phyloP scores from a whole-genome alignment of 805 yeast species.

The Pichia heedii region DNA sequence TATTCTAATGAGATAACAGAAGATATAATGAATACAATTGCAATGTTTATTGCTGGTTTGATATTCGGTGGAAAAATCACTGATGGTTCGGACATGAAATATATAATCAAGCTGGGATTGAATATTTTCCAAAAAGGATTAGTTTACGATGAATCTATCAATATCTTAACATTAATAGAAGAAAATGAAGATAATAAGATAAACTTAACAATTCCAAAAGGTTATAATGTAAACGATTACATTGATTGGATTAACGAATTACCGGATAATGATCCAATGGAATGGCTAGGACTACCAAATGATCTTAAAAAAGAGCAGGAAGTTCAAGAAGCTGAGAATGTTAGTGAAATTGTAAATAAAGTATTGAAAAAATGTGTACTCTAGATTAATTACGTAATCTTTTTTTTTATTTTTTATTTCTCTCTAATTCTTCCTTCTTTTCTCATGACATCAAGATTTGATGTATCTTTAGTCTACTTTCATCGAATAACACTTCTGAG shows the following conservation, averaged over 20 bases:
- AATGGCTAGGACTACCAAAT: slow-evolving; percentile 22
- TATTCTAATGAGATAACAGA: neutral
- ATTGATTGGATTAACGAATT: slow-evolving; percentile 43
- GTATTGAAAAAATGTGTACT: too few relatives aligned
- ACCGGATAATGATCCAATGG: slow-evolving; percentile 39
- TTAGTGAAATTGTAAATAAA: neutral
- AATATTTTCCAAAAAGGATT: slow-evolving; percentile 32
- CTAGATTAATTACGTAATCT: too few relatives aligned
- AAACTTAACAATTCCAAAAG: slow-evolving; percentile 39
- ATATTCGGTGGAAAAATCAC: slow-evolving; percentile 63
- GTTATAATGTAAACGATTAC: slow-evolving; percentile 16
- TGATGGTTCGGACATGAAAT: slow-evolving; percentile 30
- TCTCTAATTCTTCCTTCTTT: too few relatives aligned
- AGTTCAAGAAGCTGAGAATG: neutral
- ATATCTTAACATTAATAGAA: slow-evolving; percentile 1
- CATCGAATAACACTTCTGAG: too few relatives aligned
- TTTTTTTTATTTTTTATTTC: too few relatives aligned
- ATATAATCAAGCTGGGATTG: slow-evolving; percentile 28
- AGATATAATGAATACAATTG: slow-evolving; percentile 19
- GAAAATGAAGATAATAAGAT: neutral
- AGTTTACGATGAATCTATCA: slow-evolving; percentile 18
- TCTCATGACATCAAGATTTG: too few relatives aligned
- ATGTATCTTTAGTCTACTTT: too few relatives aligned
- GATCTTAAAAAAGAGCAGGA: slow-evolving; percentile 8
- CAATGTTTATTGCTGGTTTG: slow-evolving; percentile 40